These are phyloP conservation scores for Pythium folliculosum DNA, from an alignment of 352 stramenopile species.

Conservation along the genomic window DNA sequence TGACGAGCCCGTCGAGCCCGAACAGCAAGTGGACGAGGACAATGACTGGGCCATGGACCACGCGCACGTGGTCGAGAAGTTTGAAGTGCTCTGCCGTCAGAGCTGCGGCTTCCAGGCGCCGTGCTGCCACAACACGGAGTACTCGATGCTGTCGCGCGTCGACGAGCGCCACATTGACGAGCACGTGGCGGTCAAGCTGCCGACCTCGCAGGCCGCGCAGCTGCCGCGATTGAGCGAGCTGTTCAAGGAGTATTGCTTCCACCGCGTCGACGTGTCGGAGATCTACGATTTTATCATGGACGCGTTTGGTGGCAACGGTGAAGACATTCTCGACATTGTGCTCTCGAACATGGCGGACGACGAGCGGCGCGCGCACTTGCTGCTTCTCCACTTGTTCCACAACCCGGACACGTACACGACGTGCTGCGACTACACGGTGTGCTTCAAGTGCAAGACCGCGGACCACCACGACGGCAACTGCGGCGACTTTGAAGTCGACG, in stretches of 20 bases:
- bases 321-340: constrained; percentile 35
- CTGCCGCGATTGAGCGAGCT: constrained; percentile 27
- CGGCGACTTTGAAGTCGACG: constrained; percentile 53
- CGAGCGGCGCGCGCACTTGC: constrained; percentile 51
- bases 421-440: constrained; percentile 47
- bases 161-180: constrained; percentile 16
- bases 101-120: constrained; percentile 64
- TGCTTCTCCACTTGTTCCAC: constrained; percentile 47
- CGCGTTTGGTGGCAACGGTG: constrained; percentile 26
- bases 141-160: constrained; percentile 48
- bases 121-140: constrained; percentile 59
- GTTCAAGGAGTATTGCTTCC: constrained; percentile 43
- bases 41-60: constrained; percentile 33
- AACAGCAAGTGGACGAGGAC: background rate
- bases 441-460: constrained; percentile 66
- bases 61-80: constrained; percentile 58
- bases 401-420: constrained; percentile 48
- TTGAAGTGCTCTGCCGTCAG: constrained; percentile 53
- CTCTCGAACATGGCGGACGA: constrained; percentile 50
- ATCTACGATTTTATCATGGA: constrained; percentile 43
- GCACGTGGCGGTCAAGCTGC: constrained; percentile 19
- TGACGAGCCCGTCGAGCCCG: constrained; percentile 1
- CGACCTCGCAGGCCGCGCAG: constrained; percentile 22
- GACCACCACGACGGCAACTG: constrained; percentile 52
- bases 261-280: constrained; percentile 29